Base-by-base conservation (phyloP, 2,329 filamentous ascomycete genomes). In the Rasamsonia emersonii region DNA sequence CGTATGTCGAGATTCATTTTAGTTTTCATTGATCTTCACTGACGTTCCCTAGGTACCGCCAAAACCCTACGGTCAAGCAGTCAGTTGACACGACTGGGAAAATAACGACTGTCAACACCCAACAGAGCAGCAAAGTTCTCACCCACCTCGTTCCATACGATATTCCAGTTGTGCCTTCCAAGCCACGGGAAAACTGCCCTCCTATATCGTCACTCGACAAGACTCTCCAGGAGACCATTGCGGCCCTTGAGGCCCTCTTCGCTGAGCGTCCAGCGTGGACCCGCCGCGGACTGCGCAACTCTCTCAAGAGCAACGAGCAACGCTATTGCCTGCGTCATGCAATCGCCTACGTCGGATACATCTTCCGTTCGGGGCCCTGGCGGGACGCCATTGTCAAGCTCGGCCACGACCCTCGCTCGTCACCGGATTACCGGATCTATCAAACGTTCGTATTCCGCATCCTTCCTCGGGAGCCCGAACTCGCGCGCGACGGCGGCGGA, bases 321-420 rank as follows among this genome's bases (percentile, higher is more conserved):
- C 65, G 69, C 16, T 65, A 68, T 32, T 59, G 65, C 11, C 62
- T 94, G 38, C 82, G 85, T 47, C 73, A 81, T 50, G 83, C 83
- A 28, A 73, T 88, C 32, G 82, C 86, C 41, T 89, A 91, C 47
- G 77, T 85, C 4, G 86, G 83, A 6, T 98, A 94, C 61, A 85
- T 88, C 59, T 95, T 96, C 68, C 81, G 82, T 37, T 86, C 82
- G 14, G 91, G 91, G 0, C 88, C 91, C 0, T 98, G 86, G 82
- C 75, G 86, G 41, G 88, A 96, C 55, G 79, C 83, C 3, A 77
- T 95, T 33, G 76, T 95, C 41, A 77, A 73, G 28, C 91, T 88
- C 55, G 89, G 89, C 7, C 60, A 93, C 13, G 91, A 98, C 52
- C 91, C 91, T 3, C 76, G 91, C 20, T 72, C 63, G 9, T 79